Evolutionary conservation across 164 flowering plant species (phyloP).

Genomic region (Paratinospora sagittata): DNA sequence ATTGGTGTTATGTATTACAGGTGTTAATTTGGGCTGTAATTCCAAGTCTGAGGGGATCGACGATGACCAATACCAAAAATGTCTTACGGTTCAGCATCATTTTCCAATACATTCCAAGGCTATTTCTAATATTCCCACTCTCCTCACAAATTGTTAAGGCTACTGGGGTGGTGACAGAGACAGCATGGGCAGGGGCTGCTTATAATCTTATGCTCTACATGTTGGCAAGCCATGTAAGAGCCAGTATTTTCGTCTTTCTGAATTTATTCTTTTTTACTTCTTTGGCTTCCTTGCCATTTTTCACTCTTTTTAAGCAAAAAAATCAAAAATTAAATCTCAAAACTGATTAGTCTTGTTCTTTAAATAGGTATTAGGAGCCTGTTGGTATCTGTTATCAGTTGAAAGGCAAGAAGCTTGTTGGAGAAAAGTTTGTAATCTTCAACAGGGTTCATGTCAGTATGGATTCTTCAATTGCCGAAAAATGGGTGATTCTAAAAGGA

Average conservation of each 20-base stretch:
- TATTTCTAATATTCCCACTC: conserved; percentile 62
- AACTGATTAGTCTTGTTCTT: background rate
- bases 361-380: conserved; percentile 54
- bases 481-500: conserved; percentile 17
- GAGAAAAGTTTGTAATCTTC: conserved; percentile 37
- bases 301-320: background rate
- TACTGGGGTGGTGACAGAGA: conserved; percentile 60
- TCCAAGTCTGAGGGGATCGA: conserved; percentile 54
- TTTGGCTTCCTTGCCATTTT: background rate
- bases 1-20: conserved; percentile 30
- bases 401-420: conserved; percentile 65
- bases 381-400: conserved; percentile 64
- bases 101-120: conserved; percentile 61
- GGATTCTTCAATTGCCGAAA: conserved; percentile 38
- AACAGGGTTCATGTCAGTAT: conserved; percentile 26
- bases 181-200: conserved; percentile 92
- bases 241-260: background rate
- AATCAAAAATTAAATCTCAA: background rate
- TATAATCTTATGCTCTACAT: conserved; percentile 73
- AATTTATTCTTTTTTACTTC: background rate
- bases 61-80: conserved; percentile 61
- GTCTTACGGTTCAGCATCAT: conserved; percentile 41
- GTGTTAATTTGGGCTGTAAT: conserved; percentile 65
- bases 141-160: conserved; percentile 57
- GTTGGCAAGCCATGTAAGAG: conserved; percentile 85